Evolutionary conservation across 305 asterid species (phyloP).

Genomic region (Fraxinus albicans): DNA sequence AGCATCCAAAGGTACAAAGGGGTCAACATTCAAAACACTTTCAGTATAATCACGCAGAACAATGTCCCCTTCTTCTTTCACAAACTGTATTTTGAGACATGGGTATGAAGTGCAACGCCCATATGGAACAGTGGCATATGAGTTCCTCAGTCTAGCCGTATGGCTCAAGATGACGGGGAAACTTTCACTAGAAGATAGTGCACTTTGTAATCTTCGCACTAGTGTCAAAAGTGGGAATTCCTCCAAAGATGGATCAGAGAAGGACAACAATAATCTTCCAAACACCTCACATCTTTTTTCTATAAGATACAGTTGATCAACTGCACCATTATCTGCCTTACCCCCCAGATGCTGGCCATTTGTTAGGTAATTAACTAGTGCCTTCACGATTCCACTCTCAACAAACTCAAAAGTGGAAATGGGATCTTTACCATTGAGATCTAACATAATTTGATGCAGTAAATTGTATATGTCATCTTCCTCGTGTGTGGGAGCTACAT

Average conservation of each 20-base stretch:
- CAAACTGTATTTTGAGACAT: conserved; percentile 77
- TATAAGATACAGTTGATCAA: conserved; percentile 27
- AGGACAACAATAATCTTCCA: conserved; percentile 60
- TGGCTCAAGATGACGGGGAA: conserved; percentile 68
- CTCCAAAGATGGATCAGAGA: conserved; percentile 36
- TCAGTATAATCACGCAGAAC: conserved; percentile 50
- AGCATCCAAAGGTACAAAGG: conserved; percentile 68
- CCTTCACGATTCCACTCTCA: conserved; percentile 83
- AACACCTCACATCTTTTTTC: conserved; percentile 75
- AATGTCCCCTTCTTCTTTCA: conserved; percentile 56
- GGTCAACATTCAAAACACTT: conserved; percentile 75
- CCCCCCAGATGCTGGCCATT: conserved; percentile 44
- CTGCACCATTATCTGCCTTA: conserved; percentile 29
- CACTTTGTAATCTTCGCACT: conserved; percentile 60
- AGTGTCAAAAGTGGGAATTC: conserved; percentile 49
- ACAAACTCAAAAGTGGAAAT: conserved; percentile 95
- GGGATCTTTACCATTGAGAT: conserved; percentile 64
- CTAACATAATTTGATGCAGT: conserved; percentile 62
- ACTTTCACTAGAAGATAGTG: conserved; percentile 79
- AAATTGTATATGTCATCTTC: conserved; percentile 58
- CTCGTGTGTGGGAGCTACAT: conserved; percentile 37
- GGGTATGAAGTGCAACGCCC: conserved; percentile 74
- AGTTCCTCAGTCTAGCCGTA: conserved; percentile 49
- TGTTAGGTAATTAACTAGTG: conserved; percentile 67
- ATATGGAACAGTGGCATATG: conserved; percentile 77